These are phyloP conservation scores for Brassica incana DNA, from an alignment of 345 rosid genomes.

Conservation along the genomic window DNA sequence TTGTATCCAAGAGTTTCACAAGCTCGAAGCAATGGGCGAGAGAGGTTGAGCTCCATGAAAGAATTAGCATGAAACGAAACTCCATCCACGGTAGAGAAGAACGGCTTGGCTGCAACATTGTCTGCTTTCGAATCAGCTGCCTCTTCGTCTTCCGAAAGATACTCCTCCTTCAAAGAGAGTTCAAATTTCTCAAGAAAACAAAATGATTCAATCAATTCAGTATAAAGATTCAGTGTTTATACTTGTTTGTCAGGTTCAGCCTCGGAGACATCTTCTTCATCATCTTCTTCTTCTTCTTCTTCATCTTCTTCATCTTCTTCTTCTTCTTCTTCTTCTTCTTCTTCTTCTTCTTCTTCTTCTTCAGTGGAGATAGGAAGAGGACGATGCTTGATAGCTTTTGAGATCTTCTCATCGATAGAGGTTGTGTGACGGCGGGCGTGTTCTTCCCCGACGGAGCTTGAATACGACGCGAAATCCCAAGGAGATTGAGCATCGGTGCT, in stretches of 20 bases:
- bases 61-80: slow-evolving; percentile 80
- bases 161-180: slow-evolving; percentile 57
- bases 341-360: slow-evolving; percentile 27
- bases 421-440: slow-evolving; percentile 92
- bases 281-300: too few species aligned
- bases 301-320: too few species aligned
- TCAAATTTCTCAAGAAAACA: neutral
- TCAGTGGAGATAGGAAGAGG: slow-evolving; percentile 38
- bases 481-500: slow-evolving; percentile 61
- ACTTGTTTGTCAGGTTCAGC: slow-evolving; percentile 71
- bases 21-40: slow-evolving; percentile 89
- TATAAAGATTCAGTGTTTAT: neutral
- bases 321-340: too few species aligned
- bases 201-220: neutral
- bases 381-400: slow-evolving; percentile 55
- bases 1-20: slow-evolving; percentile 86
- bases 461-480: slow-evolving; percentile 84
- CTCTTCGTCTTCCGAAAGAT: slow-evolving; percentile 63
- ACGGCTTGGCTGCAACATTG: slow-evolving; percentile 51
- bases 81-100: slow-evolving; percentile 68
- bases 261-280: slow-evolving; percentile 38
- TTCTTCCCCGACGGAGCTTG: slow-evolving; percentile 85
- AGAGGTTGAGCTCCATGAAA: slow-evolving; percentile 85
- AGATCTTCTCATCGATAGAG: slow-evolving; percentile 79
- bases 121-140: slow-evolving; percentile 41